phyloP scores from a whole-genome alignment of 257 asterid species.

The Phtheirospermum japonicum region DNA sequence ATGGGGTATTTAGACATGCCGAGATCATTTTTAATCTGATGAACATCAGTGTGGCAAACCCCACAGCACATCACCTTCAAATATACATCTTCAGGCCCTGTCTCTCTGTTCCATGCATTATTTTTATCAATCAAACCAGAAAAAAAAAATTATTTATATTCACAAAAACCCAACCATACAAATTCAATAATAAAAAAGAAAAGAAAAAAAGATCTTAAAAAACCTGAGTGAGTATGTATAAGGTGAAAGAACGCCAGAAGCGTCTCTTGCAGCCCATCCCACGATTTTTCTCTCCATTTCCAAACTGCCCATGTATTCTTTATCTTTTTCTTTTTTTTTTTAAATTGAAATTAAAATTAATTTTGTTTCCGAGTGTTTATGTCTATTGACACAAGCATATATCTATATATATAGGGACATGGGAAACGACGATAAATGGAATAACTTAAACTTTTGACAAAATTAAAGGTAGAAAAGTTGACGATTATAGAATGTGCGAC shows the following conservation, averaged over 20 bases:
- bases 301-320: slow-evolving; percentile 51
- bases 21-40: slow-evolving; percentile 82
- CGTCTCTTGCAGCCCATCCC: slow-evolving; percentile 91
- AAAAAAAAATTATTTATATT: neutral
- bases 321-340: neutral
- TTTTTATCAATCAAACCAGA: neutral
- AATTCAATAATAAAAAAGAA: neutral
- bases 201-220: neutral
- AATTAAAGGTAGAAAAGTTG: neutral
- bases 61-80: slow-evolving; percentile 82
- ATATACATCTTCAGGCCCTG: slow-evolving; percentile 80
- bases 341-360: neutral
- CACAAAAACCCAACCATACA: neutral
- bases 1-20: slow-evolving; percentile 95
- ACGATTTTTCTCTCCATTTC: slow-evolving; percentile 51
- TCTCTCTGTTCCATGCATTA: slow-evolving; percentile 47
- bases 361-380: neutral
- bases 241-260: slow-evolving; percentile 85
- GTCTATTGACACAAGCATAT: neutral
- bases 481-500: neutral
- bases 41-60: slow-evolving; percentile 83
- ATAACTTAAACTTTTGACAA: neutral
- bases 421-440: neutral
- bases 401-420: slow-evolving; percentile 3
- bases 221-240: slow-evolving; percentile 77